phyloP scores from a whole-genome alignment of 2,329 filamentous ascomycete genomes.

The Aspergillus sp. region DNA sequence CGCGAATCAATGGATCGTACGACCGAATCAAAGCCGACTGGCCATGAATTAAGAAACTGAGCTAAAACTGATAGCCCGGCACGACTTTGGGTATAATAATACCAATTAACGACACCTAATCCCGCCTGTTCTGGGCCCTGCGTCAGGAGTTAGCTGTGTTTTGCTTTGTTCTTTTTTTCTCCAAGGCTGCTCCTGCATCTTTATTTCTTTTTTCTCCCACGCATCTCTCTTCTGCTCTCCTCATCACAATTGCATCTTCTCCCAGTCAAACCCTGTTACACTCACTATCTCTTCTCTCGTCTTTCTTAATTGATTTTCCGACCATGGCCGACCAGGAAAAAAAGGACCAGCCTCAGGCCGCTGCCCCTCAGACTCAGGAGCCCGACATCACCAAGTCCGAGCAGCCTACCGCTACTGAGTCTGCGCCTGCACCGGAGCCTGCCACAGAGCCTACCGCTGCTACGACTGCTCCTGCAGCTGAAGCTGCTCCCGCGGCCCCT shows the following conservation, averaged over 20 bases:
- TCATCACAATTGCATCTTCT: background rate
- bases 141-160: background rate
- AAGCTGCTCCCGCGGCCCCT: slow-evolving; percentile 4
- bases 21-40: background rate
- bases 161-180: background rate
- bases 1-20: background rate
- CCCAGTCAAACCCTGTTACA: background rate
- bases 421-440: slow-evolving; percentile 3
- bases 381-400: background rate
- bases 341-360: slow-evolving; percentile 8
- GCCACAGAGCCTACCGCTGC: slow-evolving; percentile 8
- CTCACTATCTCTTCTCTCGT: background rate
- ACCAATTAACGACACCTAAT: background rate
- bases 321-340: slow-evolving; percentile 15
- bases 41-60: background rate
- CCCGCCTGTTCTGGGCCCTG: background rate
- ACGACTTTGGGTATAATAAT: background rate
- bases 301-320: background rate
- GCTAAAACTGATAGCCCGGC: background rate
- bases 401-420: slow-evolving; percentile 1
- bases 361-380: background rate
- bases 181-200: slow-evolving; percentile 3
- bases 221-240: background rate
- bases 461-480: slow-evolving; percentile 13
- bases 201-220: background rate